phyloP scores from a whole-genome alignment of 2,329 filamentous ascomycete species.

The Juglanconis oblonga region DNA sequence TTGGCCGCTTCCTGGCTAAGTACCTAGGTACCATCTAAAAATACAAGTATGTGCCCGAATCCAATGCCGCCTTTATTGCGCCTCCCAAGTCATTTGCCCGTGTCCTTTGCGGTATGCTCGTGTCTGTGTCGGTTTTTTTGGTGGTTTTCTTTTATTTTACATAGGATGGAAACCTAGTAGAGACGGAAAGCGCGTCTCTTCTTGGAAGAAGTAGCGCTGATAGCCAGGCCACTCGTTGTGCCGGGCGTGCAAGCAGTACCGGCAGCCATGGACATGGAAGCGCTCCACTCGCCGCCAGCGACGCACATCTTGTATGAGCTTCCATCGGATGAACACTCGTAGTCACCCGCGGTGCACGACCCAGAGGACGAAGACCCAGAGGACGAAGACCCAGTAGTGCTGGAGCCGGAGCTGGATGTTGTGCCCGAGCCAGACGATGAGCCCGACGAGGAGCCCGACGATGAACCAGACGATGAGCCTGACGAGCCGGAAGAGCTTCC shows the following conservation, averaged over 20 bases:
- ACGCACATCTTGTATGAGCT: constrained; percentile 10
- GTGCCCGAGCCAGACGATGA: constrained; percentile 22
- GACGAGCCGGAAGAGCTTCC: constrained; percentile 26
- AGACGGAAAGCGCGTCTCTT: constrained; percentile 6
- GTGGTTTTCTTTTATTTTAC: neutral
- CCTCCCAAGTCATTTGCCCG: neutral
- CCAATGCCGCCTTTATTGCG: neutral
- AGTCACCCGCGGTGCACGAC: constrained; percentile 15
- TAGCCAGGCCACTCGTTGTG: constrained; percentile 23
- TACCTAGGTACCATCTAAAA: neutral
- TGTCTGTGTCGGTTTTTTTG: no score
- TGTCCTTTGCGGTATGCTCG: neutral
- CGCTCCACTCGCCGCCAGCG: constrained; percentile 13
- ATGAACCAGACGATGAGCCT: constrained; percentile 19
- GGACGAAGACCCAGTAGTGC: constrained; percentile 11
- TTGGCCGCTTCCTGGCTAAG: neutral
- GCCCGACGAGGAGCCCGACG: constrained; percentile 6
- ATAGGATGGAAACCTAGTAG: neutral
- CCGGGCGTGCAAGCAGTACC: constrained; percentile 26
- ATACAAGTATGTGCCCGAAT: constrained; percentile 7
- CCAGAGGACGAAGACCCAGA: constrained; percentile 7
- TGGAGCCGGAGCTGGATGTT: constrained; percentile 21
- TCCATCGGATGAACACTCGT: constrained; percentile 9
- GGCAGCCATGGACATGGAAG: constrained; percentile 32
- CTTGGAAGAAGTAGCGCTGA: constrained; percentile 9